Conservation (phyloP, 2,329 filamentous ascomycete species). For the Paecilomyces niveus region DNA sequence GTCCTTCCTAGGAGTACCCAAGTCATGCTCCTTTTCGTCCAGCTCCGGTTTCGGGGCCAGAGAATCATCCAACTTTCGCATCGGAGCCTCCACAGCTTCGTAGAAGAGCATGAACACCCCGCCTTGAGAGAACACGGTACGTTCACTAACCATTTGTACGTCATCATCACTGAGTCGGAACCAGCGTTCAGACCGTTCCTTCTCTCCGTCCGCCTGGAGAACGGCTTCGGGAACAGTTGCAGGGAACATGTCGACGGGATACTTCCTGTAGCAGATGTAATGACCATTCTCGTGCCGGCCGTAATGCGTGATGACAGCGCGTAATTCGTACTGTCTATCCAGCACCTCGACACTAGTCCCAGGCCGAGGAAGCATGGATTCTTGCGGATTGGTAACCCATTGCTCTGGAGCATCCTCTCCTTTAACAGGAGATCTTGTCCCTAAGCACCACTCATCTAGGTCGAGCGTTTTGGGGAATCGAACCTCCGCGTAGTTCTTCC, state of each 20-base stretch:
- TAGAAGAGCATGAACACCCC: constrained; percentile 98
- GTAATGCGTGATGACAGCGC: constrained; percentile 80
- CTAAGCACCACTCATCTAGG: constrained; percentile 77
- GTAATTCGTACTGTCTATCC: constrained; percentile 60
- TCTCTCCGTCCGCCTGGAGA: constrained; percentile 23
- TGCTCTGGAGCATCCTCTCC: constrained; percentile 47
- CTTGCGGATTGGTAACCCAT: constrained; percentile 62
- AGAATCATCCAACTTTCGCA: not conserved
- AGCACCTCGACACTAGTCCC: constrained; percentile 47
- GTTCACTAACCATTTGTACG: constrained; percentile 66
- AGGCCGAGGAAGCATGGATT: constrained; percentile 64
- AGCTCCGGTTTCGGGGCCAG: not conserved
- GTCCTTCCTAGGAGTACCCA: not conserved
- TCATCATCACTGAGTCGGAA: constrained; percentile 88
- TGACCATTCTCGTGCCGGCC: constrained; percentile 92
- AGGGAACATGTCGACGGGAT: constrained; percentile 40
- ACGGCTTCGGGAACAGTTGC: constrained; percentile 23
- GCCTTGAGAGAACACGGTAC: constrained; percentile 64
- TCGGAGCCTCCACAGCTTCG: constrained; percentile 55
- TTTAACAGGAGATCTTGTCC: constrained; percentile 38
- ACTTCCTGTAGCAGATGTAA: constrained; percentile 83
- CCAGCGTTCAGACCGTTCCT: constrained; percentile 55
- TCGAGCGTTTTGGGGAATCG: constrained; percentile 68
- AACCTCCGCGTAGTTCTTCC: constrained; percentile 77
- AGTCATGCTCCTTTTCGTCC: not conserved